Evolutionary conservation across 2,329 filamentous ascomycete species (phyloP), one percentile per base, ranked within the genome.

Genomic region (Aspergillus floridensis): DNA sequence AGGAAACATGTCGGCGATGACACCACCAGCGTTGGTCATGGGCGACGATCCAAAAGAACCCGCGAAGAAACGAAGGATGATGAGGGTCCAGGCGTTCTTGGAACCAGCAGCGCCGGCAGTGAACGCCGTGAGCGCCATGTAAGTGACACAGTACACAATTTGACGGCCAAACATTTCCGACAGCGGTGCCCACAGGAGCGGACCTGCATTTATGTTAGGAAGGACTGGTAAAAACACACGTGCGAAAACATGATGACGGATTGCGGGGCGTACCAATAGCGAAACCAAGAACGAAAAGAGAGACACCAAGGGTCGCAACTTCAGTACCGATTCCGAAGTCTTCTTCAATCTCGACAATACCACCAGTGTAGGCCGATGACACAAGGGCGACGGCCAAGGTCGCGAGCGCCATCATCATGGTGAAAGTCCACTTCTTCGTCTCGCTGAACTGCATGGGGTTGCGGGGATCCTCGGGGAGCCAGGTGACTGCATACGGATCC

Each of bases 41-140:
- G 85, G 83, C 7, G 84, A 85, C 1, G 84, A 84, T 10, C 85
- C 86, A 67, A 87, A 88, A 6, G 83, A 74, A 41, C 86, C 85
- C 5, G 84, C 84, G 56, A 90, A 84, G 76, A 90, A 90, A 41
- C 88, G 84, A 44, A 89, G 78, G n/a, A 89, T 80, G 32, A 91
- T 75, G 2, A 91, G 76, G 1, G 84, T 83, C 51, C 77, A 77
- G 60, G 88, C 85, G 64, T 83, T 86, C 58, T 83, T 76, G 0
- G 83, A 77, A 8, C 82, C 86, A 1, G 85, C 83, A 19, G 79
- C 80, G 4, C 80, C 87, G 22, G 82, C 85, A 65, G 84, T 88
- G 70, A 90, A 90, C 1, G 81, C 81, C 1, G 83, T 83, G 59
- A 89, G 79, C 0, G 70, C 67, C 21, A 67, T 59, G 49, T 76